These are phyloP conservation scores for Aspergillus pseudoglaucus DNA, from an alignment of 2,329 filamentous ascomycete species.

Conservation along the genomic window DNA sequence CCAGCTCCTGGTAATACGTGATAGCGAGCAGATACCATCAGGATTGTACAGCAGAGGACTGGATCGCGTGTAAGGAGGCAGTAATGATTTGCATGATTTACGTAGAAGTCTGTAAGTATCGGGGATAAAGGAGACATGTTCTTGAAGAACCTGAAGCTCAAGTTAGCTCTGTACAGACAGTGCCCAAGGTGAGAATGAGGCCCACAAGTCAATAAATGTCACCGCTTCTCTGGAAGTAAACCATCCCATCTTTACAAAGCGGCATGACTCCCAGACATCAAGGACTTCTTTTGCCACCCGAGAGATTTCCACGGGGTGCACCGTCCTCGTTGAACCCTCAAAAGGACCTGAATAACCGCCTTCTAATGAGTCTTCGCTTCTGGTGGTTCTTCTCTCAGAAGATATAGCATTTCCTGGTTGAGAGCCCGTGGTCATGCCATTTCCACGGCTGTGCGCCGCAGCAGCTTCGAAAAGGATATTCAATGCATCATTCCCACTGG, in stretches of 20 bases:
- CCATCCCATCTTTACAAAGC: slow-evolving; percentile 52
- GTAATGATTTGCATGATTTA: slow-evolving; percentile 44
- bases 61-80: slow-evolving; percentile 47
- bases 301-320: slow-evolving; percentile 24
- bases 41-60: slow-evolving; percentile 47
- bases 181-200: slow-evolving; percentile 1
- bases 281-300: slow-evolving; percentile 31
- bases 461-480: slow-evolving; percentile 49
- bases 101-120: slow-evolving; percentile 46
- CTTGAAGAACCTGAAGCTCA: slow-evolving; percentile 39
- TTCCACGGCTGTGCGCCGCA: slow-evolving; percentile 31
- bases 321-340: slow-evolving; percentile 14
- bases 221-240: slow-evolving; percentile 50
- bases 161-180: neutral
- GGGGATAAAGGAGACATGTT: slow-evolving; percentile 48
- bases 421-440: slow-evolving; percentile 28
- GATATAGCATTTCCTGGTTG: slow-evolving; percentile 16
- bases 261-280: slow-evolving; percentile 43
- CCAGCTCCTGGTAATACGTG: slow-evolving; percentile 38
- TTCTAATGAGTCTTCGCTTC: slow-evolving; percentile 10
- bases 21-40: slow-evolving; percentile 52
- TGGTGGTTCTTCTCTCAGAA: slow-evolving; percentile 4
- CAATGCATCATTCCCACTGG: slow-evolving; percentile 49
- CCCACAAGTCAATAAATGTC: slow-evolving; percentile 46
- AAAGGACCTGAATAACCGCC: slow-evolving; percentile 14